Evolutionary conservation across 148 eudicot genomes (phyloP), one percentile per base, ranked within the genome.

Genomic region (Rhododendron molle): DNA sequence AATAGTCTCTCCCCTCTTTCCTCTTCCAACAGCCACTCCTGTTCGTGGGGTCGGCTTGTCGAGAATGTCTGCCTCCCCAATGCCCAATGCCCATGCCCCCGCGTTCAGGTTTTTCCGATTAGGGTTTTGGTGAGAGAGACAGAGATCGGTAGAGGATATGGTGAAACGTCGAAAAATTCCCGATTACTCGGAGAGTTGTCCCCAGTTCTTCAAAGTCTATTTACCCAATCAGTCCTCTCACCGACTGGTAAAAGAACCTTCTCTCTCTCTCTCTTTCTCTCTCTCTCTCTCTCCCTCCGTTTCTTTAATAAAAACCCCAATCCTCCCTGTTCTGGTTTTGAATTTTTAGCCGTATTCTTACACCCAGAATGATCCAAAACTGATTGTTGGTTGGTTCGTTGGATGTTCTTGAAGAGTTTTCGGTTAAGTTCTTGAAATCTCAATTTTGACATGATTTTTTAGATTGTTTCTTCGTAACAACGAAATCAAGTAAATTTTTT

Each of bases 171-270:
- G 47, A 40, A 21, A 18, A 81, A 36, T 3, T 6, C 11, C 9
- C 10, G n/a, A 23, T 11, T 81, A 36, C 30, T 62, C 50, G 4
- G 84, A 62, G 21, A 60, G 12, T 44, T 62, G 6, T 3, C 84
- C 84, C 34, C 85, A 83, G 78, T 86, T 86, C 80, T 86, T 86
- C 80, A 86, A 86, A 34, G 81, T 86, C 18, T 86, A 40, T 81
- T 8, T 86, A 4, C 87, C 84, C 5, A 32, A 71, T 50, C 72
- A 4, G 13, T 69, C 71, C 38, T 40, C 84, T 54, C 71, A 52
- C 14, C 52, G 56, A 44, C 77, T 86, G 80, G 84, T 86, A 86
- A 40, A 9, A 12, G 1, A 36, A 23, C 60, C 60, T 4, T 58
- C 9, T 58, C 60, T 54, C 60, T 52, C 69, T 16, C 67, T 56